phyloP scores from a whole-genome alignment of 1,139 yeast species.

The Scheffersomyces stambukii region DNA sequence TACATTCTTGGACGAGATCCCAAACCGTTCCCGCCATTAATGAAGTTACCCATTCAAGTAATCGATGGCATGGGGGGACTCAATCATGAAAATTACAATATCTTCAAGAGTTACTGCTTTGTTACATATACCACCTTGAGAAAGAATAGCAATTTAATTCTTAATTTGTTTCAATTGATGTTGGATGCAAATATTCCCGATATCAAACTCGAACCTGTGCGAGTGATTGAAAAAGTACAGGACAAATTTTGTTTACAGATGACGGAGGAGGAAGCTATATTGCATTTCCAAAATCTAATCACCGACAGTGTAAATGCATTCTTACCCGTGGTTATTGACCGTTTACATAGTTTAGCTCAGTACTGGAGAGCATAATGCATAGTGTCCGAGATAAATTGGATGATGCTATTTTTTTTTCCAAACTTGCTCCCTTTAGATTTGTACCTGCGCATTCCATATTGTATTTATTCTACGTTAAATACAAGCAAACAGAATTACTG shows the following conservation, averaged over 20 bases:
- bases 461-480: too few relatives aligned
- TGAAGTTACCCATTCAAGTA: slow-evolving; percentile 95
- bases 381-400: background rate
- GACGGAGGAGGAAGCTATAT: slow-evolving; percentile 92
- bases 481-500: too few relatives aligned
- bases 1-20: slow-evolving; percentile 96
- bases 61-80: slow-evolving; percentile 98
- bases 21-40: slow-evolving; percentile 96
- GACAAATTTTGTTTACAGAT: slow-evolving; percentile 91
- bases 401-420: background rate
- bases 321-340: slow-evolving; percentile 89
- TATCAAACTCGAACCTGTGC: slow-evolving; percentile 67
- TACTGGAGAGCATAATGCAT: slow-evolving; percentile 79
- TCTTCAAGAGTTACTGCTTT: slow-evolving; percentile 89
- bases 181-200: slow-evolving; percentile 90
- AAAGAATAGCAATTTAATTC: slow-evolving; percentile 82
- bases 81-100: slow-evolving; percentile 74
- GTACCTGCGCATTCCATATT: too few relatives aligned
- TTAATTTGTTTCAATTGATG: slow-evolving; percentile 91
- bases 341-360: slow-evolving; percentile 92
- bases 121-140: slow-evolving; percentile 89
- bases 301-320: slow-evolving; percentile 93
- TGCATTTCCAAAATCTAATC: slow-evolving; percentile 89
- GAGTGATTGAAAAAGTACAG: slow-evolving; percentile 83
- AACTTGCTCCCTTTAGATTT: background rate